phyloP scores from a whole-genome alignment of 129 eudicot species.

The Kitagawia praeruptora region DNA sequence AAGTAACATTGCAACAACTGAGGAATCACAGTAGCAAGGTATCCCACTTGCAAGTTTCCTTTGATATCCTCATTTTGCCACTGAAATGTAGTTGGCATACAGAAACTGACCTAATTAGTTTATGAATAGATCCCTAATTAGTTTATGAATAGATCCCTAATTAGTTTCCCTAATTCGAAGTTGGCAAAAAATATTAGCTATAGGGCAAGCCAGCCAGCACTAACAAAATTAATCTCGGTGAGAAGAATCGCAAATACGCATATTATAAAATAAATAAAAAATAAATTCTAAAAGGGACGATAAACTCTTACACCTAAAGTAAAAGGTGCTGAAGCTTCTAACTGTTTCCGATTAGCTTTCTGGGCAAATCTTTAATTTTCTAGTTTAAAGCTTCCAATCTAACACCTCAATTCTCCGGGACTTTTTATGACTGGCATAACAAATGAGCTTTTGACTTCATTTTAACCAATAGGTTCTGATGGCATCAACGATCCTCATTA shows the following conservation, averaged over 20 bases:
- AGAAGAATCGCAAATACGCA: conserved; percentile 4
- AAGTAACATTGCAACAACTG: too few species aligned
- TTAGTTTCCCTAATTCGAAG: too few species aligned
- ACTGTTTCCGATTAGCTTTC: conserved; percentile 4
- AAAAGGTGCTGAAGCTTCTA: conserved; percentile 1
- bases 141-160: too few species aligned
- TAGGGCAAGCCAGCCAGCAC: neutral
- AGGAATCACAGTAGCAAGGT: too few species aligned
- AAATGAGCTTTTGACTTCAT: neutral
- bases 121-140: too few species aligned
- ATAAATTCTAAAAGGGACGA: neutral
- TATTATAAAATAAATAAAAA: neutral
- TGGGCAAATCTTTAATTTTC: conserved; percentile 5
- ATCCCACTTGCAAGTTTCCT: too few species aligned
- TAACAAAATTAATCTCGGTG: neutral
- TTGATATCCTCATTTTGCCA: too few species aligned
- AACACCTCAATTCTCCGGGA: neutral
- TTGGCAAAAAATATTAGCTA: neutral
- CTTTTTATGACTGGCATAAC: too few species aligned
- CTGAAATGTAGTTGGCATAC: too few species aligned
- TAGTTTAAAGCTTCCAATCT: conserved; percentile 1
- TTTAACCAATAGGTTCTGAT: neutral
- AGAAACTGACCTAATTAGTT: too few species aligned
- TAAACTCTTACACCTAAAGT: conserved; percentile 5
- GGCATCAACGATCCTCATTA: neutral